phyloP scores from a whole-genome alignment of 495 filamentous ascomycete genomes.

The Cryomyces minteri region DNA sequence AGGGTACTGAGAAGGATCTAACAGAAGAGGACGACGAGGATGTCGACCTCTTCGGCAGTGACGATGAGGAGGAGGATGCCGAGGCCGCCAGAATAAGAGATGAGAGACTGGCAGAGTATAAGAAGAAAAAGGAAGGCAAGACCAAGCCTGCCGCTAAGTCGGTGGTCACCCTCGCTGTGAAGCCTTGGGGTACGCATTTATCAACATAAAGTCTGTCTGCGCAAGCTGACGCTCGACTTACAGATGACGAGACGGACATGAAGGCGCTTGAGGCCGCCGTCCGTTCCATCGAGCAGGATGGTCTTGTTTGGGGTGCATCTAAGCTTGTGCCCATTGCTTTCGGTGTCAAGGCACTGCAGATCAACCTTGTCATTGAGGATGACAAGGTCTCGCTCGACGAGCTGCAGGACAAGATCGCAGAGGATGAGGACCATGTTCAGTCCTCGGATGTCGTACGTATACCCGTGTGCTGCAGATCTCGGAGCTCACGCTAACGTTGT shows the following conservation, averaged over 20 bases:
- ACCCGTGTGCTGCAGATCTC: too few species aligned
- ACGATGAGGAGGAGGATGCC: slow-evolving; percentile 85
- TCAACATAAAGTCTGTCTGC: too few species aligned
- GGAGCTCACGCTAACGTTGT: too few species aligned
- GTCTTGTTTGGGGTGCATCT: slow-evolving; percentile 88
- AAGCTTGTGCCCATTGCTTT: slow-evolving; percentile 81
- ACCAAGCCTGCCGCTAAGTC: slow-evolving; percentile 86
- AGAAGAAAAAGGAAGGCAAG: slow-evolving; percentile 91
- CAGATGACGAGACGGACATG: slow-evolving; percentile 90
- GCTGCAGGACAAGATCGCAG: slow-evolving; percentile 71
- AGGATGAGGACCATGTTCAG: slow-evolving; percentile 92
- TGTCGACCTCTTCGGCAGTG: slow-evolving; percentile 74
- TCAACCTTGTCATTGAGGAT: slow-evolving; percentile 94
- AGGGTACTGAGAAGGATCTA: slow-evolving; percentile 48
- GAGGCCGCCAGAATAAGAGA: slow-evolving; percentile 68
- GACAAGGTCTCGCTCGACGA: slow-evolving; percentile 85
- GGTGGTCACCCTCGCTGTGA: slow-evolving; percentile 85
- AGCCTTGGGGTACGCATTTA: slow-evolving; percentile 81
- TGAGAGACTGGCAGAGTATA: slow-evolving; percentile 80
- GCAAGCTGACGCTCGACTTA: slow-evolving; percentile 3
- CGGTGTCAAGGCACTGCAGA: slow-evolving; percentile 99
- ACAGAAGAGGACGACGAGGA: slow-evolving; percentile 66
- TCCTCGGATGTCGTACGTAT: slow-evolving; percentile 58
- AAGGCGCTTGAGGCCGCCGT: slow-evolving; percentile 62
- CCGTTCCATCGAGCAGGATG: slow-evolving; percentile 76